phyloP scores from a whole-genome alignment of 768 basidiomycete genomes.

The Rhodotorula sphaerocarpa region DNA sequence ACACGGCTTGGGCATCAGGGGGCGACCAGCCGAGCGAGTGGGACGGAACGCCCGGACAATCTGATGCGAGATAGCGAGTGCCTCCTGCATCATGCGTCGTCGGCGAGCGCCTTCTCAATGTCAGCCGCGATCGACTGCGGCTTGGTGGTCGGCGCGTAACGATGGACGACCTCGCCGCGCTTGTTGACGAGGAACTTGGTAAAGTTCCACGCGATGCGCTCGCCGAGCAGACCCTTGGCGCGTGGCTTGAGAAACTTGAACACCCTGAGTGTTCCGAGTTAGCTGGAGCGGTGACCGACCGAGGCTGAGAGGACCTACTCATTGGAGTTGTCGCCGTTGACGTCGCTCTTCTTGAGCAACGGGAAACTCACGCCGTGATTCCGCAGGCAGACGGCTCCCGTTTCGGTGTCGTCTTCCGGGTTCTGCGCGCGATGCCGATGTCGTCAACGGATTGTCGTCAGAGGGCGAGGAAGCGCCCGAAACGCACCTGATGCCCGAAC shows the following conservation, averaged over 20 bases:
- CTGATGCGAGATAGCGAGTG: no score
- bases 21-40: no score
- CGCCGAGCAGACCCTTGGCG: slow-evolving; percentile 64
- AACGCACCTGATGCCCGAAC: slow-evolving; percentile 69
- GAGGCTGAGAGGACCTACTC: no score
- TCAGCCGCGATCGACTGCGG: slow-evolving; percentile 54
- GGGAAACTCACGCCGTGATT: slow-evolving; percentile 89
- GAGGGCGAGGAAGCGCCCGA: no score
- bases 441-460: slow-evolving; percentile 38
- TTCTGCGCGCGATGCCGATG: slow-evolving; percentile 4
- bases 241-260: slow-evolving; percentile 76
- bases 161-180: slow-evolving; percentile 56
- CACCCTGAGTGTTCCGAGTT: slow-evolving; percentile 54
- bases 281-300: no score
- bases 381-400: slow-evolving; percentile 54
- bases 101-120: slow-evolving; percentile 49
- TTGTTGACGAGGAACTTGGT: slow-evolving; percentile 63
- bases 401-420: slow-evolving; percentile 19
- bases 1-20: no score
- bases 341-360: slow-evolving; percentile 77
- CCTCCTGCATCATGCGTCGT: no score
- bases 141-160: slow-evolving; percentile 68
- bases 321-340: slow-evolving; percentile 62
- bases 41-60: no score
- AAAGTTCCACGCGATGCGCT: slow-evolving; percentile 71